Evolutionary conservation across 2,329 filamentous ascomycete species (phyloP).

Genomic region (Ceratocystis alfenasii): DNA sequence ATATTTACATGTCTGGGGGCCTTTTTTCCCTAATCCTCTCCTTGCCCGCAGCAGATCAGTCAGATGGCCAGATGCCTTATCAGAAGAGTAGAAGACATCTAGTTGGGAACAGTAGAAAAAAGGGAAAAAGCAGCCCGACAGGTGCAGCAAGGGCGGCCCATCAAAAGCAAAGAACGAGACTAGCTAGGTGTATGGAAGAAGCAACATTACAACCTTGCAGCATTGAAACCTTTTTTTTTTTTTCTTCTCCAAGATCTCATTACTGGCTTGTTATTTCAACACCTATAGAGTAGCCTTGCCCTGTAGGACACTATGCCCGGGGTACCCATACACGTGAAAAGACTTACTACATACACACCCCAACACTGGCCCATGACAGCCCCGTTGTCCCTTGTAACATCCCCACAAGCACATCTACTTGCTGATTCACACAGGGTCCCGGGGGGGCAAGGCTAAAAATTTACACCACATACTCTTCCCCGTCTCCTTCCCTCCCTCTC

Average conservation of each 20-base stretch:
- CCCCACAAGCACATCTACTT: not conserved
- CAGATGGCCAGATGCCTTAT: conserved; percentile 1
- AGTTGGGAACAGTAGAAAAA: not conserved
- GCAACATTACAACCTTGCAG: not conserved
- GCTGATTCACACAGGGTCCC: conserved; percentile 11
- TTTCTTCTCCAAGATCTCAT: not conserved
- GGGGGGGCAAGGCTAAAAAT: not conserved
- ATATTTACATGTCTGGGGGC: not conserved
- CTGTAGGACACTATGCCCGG: not conserved
- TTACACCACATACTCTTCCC: not conserved
- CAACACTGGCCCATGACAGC: not conserved
- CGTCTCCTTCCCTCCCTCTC: not conserved
- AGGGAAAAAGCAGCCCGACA: not conserved
- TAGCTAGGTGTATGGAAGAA: not conserved
- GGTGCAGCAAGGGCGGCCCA: not conserved
- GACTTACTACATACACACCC: not conserved
- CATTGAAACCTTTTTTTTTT: conserved; percentile 3
- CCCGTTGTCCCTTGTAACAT: conserved; percentile 1
- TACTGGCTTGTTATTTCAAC: not conserved
- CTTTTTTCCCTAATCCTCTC: not conserved
- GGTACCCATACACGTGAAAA: not conserved
- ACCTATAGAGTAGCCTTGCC: not conserved
- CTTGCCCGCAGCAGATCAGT: not conserved
- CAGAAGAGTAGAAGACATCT: not conserved
- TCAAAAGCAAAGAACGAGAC: not conserved